These are phyloP conservation scores for Zangia roseola DNA, from an alignment of 768 basidiomycete species.

Conservation along the genomic window DNA sequence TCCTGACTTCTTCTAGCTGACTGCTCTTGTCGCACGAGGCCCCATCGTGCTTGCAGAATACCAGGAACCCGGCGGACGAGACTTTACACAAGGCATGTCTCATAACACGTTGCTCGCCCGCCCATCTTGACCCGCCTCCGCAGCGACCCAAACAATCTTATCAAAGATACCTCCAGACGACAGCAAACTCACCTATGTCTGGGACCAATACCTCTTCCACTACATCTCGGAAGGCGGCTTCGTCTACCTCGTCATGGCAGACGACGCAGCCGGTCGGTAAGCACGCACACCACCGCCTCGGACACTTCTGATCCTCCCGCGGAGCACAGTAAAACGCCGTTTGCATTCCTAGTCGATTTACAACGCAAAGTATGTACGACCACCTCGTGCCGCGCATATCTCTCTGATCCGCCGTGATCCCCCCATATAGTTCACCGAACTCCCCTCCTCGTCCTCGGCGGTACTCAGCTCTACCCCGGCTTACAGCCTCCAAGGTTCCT, in stretches of 20 bases:
- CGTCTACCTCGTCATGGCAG: slow-evolving; percentile 91
- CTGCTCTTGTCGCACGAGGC: slow-evolving; percentile 80
- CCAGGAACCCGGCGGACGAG: slow-evolving; percentile 65
- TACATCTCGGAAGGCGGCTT: slow-evolving; percentile 88
- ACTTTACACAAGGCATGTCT: slow-evolving; percentile 82
- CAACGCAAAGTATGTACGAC: slow-evolving; percentile 62
- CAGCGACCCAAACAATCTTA: slow-evolving; percentile 85
- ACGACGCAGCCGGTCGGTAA: slow-evolving; percentile 87
- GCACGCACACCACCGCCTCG: slow-evolving; percentile 17
- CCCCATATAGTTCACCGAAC: slow-evolving; percentile 50
- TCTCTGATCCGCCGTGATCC: background rate
- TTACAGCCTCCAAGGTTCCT: slow-evolving; percentile 68
- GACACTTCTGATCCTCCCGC: background rate
- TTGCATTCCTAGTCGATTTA: slow-evolving; percentile 86
- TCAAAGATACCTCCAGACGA: slow-evolving; percentile 92
- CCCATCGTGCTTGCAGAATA: slow-evolving; percentile 85
- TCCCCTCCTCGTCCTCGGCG: slow-evolving; percentile 63
- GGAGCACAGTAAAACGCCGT: slow-evolving; percentile 75
- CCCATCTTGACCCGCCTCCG: slow-evolving; percentile 1
- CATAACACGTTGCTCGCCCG: background rate
- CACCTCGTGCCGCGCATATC: slow-evolving; percentile 1
- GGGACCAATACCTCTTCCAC: slow-evolving; percentile 93
- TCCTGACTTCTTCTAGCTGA: slow-evolving; percentile 50
- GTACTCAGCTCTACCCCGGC: slow-evolving; percentile 47
- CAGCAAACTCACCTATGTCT: slow-evolving; percentile 82